Conservation (phyloP, 176 grass and related monocot species). For the Juncus effusus region DNA sequence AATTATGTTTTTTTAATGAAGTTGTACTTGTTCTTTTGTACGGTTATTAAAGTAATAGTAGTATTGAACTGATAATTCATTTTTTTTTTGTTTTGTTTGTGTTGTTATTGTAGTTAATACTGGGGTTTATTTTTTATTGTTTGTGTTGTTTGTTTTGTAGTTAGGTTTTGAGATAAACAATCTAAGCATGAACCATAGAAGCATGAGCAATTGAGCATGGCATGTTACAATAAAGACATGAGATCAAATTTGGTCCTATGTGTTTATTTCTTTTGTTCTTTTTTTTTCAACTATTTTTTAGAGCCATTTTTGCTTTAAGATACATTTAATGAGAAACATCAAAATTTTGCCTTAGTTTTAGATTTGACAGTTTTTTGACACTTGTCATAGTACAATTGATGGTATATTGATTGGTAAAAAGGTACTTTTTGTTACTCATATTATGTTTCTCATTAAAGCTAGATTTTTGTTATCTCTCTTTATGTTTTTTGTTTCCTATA, state of each 20-base stretch:
- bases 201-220: no score
- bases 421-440: neutral
- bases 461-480: no score
- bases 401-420: neutral
- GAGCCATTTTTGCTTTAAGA: neutral
- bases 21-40: constrained; percentile 4
- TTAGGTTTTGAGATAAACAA: no score
- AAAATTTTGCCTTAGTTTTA: neutral
- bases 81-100: constrained; percentile 1
- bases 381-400: constrained; percentile 1
- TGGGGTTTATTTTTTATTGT: no score
- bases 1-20: no score
- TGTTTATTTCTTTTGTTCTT: no score
- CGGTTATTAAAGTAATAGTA: constrained; percentile 12
- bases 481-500: no score
- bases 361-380: neutral
- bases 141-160: no score
- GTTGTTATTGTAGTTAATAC: constrained; percentile 1
- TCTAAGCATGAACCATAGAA: no score
- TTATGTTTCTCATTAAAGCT: neutral
- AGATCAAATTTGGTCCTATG: no score
- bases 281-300: no score
- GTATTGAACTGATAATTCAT: neutral
- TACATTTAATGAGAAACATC: neutral
- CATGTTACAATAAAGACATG: no score